These are phyloP conservation scores for Phialophora macrospora DNA, from an alignment of 2,329 filamentous ascomycete species.

Conservation along the genomic window DNA sequence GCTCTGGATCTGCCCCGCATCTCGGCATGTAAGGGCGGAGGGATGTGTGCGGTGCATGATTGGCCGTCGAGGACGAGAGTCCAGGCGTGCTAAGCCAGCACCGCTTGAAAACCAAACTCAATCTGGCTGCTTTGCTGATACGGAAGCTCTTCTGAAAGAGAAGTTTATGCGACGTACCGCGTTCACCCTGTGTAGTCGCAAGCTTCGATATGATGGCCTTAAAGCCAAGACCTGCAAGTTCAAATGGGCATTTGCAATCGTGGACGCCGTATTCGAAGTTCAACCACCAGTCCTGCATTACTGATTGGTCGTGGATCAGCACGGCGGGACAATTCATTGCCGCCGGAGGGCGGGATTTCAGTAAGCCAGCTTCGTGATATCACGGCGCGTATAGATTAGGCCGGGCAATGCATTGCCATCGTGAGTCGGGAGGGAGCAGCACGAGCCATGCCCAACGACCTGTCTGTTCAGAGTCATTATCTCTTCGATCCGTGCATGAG, in stretches of 20 bases:
- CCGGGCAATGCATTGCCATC: background rate
- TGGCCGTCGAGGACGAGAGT: background rate
- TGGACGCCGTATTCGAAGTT: background rate
- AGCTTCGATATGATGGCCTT: background rate
- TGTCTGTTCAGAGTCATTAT: background rate
- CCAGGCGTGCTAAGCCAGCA: background rate
- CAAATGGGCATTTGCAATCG: background rate
- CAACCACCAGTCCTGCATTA: background rate
- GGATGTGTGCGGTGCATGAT: background rate
- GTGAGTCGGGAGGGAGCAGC: background rate
- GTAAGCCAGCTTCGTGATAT: background rate
- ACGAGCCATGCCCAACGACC: background rate
- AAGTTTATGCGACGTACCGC: no score
- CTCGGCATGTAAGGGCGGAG: background rate
- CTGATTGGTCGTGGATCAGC: background rate
- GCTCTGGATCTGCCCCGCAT: background rate
- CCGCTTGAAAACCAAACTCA: background rate
- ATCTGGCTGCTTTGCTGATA: background rate
- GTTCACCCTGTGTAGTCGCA: background rate
- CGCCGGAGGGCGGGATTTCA: background rate
- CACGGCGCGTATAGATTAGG: background rate
- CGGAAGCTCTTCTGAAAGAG: background rate
- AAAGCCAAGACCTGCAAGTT: background rate
- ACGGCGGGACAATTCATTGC: background rate
- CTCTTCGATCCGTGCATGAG: background rate